Base-by-base conservation (phyloP, 2,329 filamentous ascomycete species). In the Pseudopyricularia cyperi region DNA sequence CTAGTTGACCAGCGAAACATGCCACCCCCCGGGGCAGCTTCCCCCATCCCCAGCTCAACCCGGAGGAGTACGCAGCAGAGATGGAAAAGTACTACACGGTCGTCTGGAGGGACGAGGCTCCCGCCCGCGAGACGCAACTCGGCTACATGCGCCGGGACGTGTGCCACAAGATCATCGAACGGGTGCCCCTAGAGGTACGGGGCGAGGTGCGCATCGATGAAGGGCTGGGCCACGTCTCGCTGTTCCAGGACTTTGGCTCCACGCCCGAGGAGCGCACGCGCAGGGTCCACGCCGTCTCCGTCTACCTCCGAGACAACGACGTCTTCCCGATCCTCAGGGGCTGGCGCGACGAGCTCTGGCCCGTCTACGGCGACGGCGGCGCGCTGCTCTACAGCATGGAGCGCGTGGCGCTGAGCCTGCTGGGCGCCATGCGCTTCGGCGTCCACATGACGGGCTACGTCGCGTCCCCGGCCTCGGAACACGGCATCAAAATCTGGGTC, bases 331-430 rank as follows among this genome's bases (percentile, higher is more conserved):
- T 95, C 1, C 74, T 97, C 71, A 46, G 72, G 17, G 85, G 86
- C 54, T 95, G 89, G 89, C 77, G 89, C 42, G 71, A 87, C 60
- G 89, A 95, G 66, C 68, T 81, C 15, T 95, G 89, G 71, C 83
- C 88, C 0, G 79, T 95, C 7, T 93, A 77, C 32, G 72, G 76
- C 34, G 30, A 46, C 14, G 76, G 76, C 32, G 73, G 76, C 33
- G 73, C 79, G 55, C 62, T 87, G 8, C 68, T 91, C 3, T 85
- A 87, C 64, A 84, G 77, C 64, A 79, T 91, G 64, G 89, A 95
- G 65, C 76, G 89, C n/a, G 74, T 77, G 15, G 88, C 85, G 6
- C 79, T 79, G 53, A 79, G 83, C 0, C 69, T 95, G 8, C 82
- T 95, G 48, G 89, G 89, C 1, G 74, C 85, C 2, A 79, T 85